Percentiles rank a stretch among this genome's conserved stretches.
These are phyloP conservation scores for Pseudozyma pruni DNA, from an alignment of 1,284 basidiomycete species.

Conservation along the genomic window DNA sequence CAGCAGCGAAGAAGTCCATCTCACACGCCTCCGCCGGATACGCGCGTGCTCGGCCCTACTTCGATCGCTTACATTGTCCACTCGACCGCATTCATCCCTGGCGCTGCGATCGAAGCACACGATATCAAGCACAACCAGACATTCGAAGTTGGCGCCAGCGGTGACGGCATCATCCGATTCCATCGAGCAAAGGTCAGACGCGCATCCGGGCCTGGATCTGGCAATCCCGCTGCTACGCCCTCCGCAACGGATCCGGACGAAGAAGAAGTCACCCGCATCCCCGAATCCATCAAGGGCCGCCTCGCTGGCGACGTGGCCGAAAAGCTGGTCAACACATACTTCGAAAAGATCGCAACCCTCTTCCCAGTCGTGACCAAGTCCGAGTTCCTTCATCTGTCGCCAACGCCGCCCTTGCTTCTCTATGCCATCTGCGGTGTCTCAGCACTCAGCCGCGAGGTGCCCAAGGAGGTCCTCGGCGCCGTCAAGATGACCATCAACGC, in stretches of 20 bases:
- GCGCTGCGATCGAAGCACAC: conserved; percentile 83
- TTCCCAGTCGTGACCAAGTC: conserved; percentile 86
- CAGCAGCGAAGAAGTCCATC: conserved; percentile 27
- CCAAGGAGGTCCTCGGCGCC: conserved; percentile 81
- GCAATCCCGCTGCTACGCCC: neutral
- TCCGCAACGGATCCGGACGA: conserved; percentile 18
- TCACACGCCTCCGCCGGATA: conserved; percentile 54
- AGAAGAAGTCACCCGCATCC: conserved; percentile 37
- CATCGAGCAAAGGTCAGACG: conserved; percentile 71
- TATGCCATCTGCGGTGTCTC: conserved; percentile 93
- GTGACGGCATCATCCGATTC: conserved; percentile 88
- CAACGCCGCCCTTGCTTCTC: conserved; percentile 81
- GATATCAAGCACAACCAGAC: conserved; percentile 73
- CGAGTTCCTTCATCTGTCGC: conserved; percentile 80
- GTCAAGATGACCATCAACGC: conserved; percentile 81
- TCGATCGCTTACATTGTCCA: conserved; percentile 86
- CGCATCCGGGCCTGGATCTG: neutral
- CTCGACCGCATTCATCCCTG: conserved; percentile 83
- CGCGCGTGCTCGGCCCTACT: conserved; percentile 76
- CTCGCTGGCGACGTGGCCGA: conserved; percentile 70
- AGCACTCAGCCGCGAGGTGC: conserved; percentile 83
- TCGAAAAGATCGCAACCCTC: conserved; percentile 82
- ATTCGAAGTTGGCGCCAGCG: conserved; percentile 73
- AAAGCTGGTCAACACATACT: conserved; percentile 88
- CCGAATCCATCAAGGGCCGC: conserved; percentile 52